Evolutionary conservation across 2,329 filamentous ascomycete genomes (phyloP).

Genomic region (Hymenotorrendiella dingleyae): DNA sequence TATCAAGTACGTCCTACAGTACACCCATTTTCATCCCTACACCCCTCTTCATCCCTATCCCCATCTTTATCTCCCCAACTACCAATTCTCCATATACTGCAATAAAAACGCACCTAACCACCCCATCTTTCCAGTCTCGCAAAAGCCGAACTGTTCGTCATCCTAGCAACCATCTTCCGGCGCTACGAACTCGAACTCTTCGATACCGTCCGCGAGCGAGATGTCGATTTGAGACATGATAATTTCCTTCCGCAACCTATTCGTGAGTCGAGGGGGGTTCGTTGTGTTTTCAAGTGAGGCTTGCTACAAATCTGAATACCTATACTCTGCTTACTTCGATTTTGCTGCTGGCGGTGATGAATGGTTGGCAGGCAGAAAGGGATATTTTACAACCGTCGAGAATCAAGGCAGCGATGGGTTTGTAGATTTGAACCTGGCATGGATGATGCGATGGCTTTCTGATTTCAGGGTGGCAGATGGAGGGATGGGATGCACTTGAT

Average conservation of each 20-base stretch:
- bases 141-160: conserved; percentile 19
- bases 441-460: no score
- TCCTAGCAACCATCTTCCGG: conserved; percentile 15
- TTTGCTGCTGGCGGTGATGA: no score
- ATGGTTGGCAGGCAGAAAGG: no score
- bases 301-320: no score
- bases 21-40: background rate
- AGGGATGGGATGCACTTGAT: no score
- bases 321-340: no score
- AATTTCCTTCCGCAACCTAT: conserved; percentile 13
- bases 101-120: background rate
- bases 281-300: conserved; percentile 13
- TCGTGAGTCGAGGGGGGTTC: conserved; percentile 13
- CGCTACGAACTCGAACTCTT: conserved; percentile 15
- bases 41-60: background rate
- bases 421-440: no score
- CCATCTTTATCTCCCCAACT: background rate
- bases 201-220: conserved; percentile 11
- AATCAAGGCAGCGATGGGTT: no score
- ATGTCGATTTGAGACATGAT: conserved; percentile 19
- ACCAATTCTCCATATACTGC: background rate
- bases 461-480: no score
- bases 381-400: no score
- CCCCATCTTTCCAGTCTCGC: conserved; percentile 12
- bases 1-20: conserved; percentile 11